phyloP scores from a whole-genome alignment of 1,284 basidiomycete genomes.

The Moesziomyces sp. region DNA sequence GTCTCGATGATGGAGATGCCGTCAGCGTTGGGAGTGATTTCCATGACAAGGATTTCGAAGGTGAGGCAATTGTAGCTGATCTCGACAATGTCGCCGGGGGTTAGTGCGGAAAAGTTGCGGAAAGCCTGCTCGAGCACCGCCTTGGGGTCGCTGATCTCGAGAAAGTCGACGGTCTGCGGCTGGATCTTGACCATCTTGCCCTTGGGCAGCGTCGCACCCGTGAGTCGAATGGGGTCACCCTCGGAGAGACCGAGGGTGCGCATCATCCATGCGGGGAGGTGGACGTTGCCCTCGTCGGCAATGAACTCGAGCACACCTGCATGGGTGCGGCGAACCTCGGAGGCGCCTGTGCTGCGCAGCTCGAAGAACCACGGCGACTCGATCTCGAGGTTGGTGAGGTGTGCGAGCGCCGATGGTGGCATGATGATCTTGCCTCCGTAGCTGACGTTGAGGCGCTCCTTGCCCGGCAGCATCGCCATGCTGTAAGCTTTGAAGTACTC shows the following conservation, averaged over 20 bases:
- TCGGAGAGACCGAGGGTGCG: conserved; percentile 89
- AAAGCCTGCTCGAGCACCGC: conserved; percentile 96
- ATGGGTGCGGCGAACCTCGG: conserved; percentile 74
- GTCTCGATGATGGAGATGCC: conserved; percentile 93
- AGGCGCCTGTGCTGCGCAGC: conserved; percentile 79
- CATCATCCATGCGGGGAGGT: conserved; percentile 99
- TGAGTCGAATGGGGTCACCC: conserved; percentile 93
- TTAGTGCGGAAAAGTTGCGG: conserved; percentile 82
- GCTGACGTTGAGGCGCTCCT: conserved; percentile 84
- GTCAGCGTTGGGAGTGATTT: conserved; percentile 79
- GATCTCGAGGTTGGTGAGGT: conserved; percentile 86
- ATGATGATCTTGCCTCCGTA: conserved; percentile 99
- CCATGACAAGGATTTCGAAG: conserved; percentile 96
- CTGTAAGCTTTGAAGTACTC: conserved; percentile 75
- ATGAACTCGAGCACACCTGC: conserved; percentile 99
- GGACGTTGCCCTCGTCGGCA: conserved; percentile 93
- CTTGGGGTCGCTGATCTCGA: conserved; percentile 89
- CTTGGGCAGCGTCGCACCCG: conserved; percentile 86
- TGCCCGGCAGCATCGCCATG: conserved; percentile 83
- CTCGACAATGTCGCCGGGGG: conserved; percentile 70
- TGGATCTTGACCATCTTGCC: conserved; percentile 97
- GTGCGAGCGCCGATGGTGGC: conserved; percentile 92
- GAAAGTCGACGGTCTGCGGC: conserved; percentile 92
- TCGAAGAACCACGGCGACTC: conserved; percentile 96
- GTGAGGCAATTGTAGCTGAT: conserved; percentile 77